These are phyloP conservation scores for Suhomyces panamericanus DNA, from an alignment of 1,139 yeast species.

Conservation along the genomic window DNA sequence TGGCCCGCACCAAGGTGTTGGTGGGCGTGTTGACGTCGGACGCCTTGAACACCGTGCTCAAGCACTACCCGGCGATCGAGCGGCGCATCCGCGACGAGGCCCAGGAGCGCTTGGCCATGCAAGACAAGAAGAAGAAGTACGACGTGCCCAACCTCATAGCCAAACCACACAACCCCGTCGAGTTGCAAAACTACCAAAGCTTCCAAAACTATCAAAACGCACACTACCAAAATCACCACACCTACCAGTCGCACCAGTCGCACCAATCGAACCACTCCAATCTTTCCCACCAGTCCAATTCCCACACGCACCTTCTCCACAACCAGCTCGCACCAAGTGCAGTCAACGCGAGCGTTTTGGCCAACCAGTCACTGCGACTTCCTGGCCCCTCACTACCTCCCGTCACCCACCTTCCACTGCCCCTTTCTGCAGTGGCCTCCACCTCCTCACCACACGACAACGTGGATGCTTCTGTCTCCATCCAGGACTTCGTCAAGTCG, in stretches of 20 bases:
- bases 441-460: conserved; percentile 19
- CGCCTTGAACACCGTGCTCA: conserved; percentile 57
- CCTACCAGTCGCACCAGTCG: too few species aligned
- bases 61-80: conserved; percentile 64
- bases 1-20: conserved; percentile 66
- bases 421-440: conserved; percentile 10
- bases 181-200: too few species aligned
- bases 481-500: conserved; percentile 56
- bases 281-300: too few species aligned
- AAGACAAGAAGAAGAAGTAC: conserved; percentile 53
- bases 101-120: conserved; percentile 71
- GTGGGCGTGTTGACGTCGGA: conserved; percentile 69
- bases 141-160: conserved; percentile 16
- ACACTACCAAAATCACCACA: too few species aligned
- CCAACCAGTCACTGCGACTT: conserved; percentile 16
- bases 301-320: neutral
- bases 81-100: conserved; percentile 74
- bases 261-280: too few species aligned
- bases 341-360: conserved; percentile 19
- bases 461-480: conserved; percentile 54
- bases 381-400: conserved; percentile 23
- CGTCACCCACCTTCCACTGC: conserved; percentile 12
- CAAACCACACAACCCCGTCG: conserved; percentile 3
- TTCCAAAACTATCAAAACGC: too few species aligned
- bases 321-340: conserved; percentile 6